phyloP scores from a whole-genome alignment of 208 protist genomes.

The Chromosphaera perkinsii region DNA sequence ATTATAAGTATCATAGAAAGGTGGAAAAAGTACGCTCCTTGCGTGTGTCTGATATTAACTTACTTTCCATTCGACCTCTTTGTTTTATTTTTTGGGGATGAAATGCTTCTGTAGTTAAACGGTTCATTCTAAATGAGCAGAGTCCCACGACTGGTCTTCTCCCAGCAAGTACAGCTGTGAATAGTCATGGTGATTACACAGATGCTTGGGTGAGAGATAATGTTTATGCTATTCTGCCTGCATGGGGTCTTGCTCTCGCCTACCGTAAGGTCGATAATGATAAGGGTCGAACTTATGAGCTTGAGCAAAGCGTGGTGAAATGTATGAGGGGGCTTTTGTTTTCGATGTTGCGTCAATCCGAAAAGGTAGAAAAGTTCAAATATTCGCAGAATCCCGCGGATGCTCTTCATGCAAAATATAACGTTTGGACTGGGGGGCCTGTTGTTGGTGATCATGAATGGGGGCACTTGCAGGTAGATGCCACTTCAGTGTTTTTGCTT shows the following conservation, averaged over 20 bases:
- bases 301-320: slow-evolving; percentile 45
- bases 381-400: slow-evolving; percentile 13
- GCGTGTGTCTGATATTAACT: too few relatives aligned
- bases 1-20: too few relatives aligned
- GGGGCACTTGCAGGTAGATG: slow-evolving; percentile 45
- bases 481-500: slow-evolving; percentile 39
- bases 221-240: slow-evolving; percentile 33
- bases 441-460: slow-evolving; percentile 27
- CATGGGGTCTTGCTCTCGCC: slow-evolving; percentile 36
- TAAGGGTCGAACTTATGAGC: slow-evolving; percentile 28
- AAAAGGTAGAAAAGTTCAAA: slow-evolving; percentile 44
- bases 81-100: too few relatives aligned
- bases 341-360: slow-evolving; percentile 43
- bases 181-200: too few relatives aligned
- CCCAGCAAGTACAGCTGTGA: too few relatives aligned
- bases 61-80: too few relatives aligned
- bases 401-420: slow-evolving; percentile 43
- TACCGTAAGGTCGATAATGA: slow-evolving; percentile 37
- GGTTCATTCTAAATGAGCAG: too few relatives aligned
- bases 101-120: too few relatives aligned
- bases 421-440: background rate
- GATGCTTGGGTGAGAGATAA: slow-evolving; percentile 41
- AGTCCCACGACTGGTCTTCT: too few relatives aligned
- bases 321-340: slow-evolving; percentile 39
- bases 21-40: too few relatives aligned